Evolutionary conservation across 768 basidiomycete genomes (phyloP).

Genomic region (Ephemerocybe angulata): DNA sequence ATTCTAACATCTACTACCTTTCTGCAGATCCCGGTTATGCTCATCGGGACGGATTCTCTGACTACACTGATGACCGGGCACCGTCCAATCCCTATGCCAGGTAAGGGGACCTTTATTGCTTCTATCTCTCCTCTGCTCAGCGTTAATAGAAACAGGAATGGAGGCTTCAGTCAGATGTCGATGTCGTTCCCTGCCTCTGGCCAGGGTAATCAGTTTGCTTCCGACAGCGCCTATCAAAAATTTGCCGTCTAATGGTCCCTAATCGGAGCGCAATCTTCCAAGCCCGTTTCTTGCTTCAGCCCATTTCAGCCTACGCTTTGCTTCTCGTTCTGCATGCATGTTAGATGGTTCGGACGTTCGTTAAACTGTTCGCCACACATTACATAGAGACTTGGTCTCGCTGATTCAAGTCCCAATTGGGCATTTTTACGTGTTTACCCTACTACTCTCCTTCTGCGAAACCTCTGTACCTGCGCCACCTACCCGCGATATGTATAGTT

Average conservation of each 20-base stretch:
- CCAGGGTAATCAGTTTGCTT: background rate
- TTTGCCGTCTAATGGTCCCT: background rate
- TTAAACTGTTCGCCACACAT: background rate
- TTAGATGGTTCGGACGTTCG: no score
- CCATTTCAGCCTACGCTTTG: background rate
- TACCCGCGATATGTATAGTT: no score
- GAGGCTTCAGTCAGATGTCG: no score
- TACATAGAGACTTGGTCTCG: background rate
- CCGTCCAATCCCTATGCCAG: background rate
- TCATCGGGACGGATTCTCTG: constrained; percentile 1
- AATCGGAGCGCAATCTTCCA: background rate
- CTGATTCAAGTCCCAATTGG: no score
- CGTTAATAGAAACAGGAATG: no score
- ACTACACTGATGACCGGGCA: background rate
- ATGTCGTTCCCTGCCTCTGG: background rate
- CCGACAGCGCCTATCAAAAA: background rate
- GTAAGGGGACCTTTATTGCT: background rate
- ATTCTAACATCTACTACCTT: background rate
- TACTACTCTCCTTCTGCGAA: background rate
- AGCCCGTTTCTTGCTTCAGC: background rate
- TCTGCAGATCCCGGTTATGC: background rate
- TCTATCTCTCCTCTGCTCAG: no score
- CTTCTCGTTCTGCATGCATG: no score
- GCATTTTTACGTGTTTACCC: no score
- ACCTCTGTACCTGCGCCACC: background rate